These are phyloP conservation scores for Alliaria petiolata DNA, from an alignment of 345 rosid species.

Conservation along the genomic window DNA sequence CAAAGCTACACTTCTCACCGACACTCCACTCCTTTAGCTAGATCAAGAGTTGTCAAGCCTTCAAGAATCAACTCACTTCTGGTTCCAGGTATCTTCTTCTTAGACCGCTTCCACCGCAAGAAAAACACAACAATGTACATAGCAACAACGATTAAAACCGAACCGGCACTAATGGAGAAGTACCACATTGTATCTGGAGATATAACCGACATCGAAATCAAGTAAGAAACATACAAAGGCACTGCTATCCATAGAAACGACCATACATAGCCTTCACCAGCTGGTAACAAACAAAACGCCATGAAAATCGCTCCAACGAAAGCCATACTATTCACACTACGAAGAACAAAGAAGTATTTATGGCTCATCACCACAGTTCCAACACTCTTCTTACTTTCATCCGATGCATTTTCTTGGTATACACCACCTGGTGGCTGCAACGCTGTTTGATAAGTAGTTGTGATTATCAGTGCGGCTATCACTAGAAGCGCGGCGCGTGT, in stretches of 20 bases:
- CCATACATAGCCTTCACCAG: slow-evolving; percentile 15
- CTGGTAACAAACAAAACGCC: slow-evolving; percentile 21
- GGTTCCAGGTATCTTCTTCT: slow-evolving; percentile 19
- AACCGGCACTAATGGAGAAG: not conserved
- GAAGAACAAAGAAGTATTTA: slow-evolving; percentile 7
- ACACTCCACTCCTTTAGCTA: slow-evolving; percentile 12
- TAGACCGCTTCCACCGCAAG: slow-evolving; percentile 7
- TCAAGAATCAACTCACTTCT: slow-evolving; percentile 24
- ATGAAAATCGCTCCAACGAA: slow-evolving; percentile 10
- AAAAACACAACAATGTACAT: slow-evolving; percentile 12
- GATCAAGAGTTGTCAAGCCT: slow-evolving; percentile 11
- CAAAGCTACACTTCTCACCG: not conserved
- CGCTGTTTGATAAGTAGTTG: slow-evolving; percentile 31
- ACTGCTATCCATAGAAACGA: slow-evolving; percentile 12
- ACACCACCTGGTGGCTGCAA: slow-evolving; percentile 36
- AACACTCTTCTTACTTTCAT: not conserved
- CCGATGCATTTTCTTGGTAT: slow-evolving; percentile 13
- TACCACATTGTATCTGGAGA: slow-evolving; percentile 7
- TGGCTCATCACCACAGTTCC: slow-evolving; percentile 17
- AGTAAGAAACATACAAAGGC: slow-evolving; percentile 14
- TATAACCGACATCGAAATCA: slow-evolving; percentile 19
- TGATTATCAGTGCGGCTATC: slow-evolving; percentile 30
- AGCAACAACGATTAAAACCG: not conserved
- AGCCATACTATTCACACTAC: slow-evolving; percentile 15
- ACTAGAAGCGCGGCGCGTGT: slow-evolving; percentile 26